Evolutionary conservation across 352 stramenopile genomes (phyloP).

Genomic region (Phytopythium kandeliae): DNA sequence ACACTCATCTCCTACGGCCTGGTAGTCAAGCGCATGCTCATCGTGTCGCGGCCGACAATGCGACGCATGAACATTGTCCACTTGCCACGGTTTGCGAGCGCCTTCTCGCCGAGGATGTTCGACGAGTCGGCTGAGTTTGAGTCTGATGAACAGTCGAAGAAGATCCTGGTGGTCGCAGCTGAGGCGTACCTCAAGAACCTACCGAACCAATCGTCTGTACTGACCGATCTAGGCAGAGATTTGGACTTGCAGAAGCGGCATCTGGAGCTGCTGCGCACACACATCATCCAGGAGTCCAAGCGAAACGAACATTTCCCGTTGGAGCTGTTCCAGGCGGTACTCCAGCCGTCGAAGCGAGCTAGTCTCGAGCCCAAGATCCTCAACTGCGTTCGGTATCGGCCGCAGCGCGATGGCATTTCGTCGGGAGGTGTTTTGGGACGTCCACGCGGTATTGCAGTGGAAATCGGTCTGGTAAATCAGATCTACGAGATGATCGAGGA

Average conservation of each 20-base stretch:
- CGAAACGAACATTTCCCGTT: slow-evolving; percentile 48
- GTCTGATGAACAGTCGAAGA: slow-evolving; percentile 76
- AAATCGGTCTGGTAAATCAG: slow-evolving; percentile 58
- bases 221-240: slow-evolving; percentile 67
- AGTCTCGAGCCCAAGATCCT: slow-evolving; percentile 68
- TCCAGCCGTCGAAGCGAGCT: slow-evolving; percentile 46
- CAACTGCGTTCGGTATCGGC: slow-evolving; percentile 74
- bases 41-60: slow-evolving; percentile 53
- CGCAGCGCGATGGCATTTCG: slow-evolving; percentile 7
- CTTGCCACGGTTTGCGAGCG: slow-evolving; percentile 54
- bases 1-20: slow-evolving; percentile 73
- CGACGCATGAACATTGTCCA: slow-evolving; percentile 76
- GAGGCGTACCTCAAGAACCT: slow-evolving; percentile 58
- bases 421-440: slow-evolving; percentile 4
- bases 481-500: slow-evolving; percentile 74
- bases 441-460: slow-evolving; percentile 45
- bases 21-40: slow-evolving; percentile 82
- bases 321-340: slow-evolving; percentile 71
- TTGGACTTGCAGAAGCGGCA: slow-evolving; percentile 65
- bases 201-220: slow-evolving; percentile 51
- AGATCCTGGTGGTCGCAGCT: slow-evolving; percentile 44
- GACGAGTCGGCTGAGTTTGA: slow-evolving; percentile 70
- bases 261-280: slow-evolving; percentile 49
- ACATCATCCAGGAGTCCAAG: slow-evolving; percentile 70
- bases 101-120: slow-evolving; percentile 62